A percentile compares a stretch with the other conserved stretches of the same genome.
phyloP scores from a whole-genome alignment of 1,284 basidiomycete species.

The Leccinum griseonigrum region DNA sequence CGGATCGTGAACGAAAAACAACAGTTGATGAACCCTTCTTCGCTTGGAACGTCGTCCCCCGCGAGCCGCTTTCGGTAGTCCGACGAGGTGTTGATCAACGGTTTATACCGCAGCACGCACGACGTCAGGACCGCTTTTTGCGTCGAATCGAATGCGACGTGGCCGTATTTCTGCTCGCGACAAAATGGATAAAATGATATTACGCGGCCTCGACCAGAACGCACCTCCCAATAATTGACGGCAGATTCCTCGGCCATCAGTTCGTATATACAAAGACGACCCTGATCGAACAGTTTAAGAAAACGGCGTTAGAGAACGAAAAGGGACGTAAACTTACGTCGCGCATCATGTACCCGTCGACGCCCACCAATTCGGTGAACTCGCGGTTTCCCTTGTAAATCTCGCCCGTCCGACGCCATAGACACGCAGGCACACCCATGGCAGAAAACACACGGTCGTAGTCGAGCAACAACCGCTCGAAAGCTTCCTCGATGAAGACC shows the following conservation, averaged over 20 bases:
- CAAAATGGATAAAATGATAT: not conserved
- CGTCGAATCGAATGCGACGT: conserved; percentile 87
- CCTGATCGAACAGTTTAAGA: conserved; percentile 40
- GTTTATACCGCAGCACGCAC: conserved; percentile 85
- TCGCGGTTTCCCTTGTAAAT: conserved; percentile 98
- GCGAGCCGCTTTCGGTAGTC: conserved; percentile 22
- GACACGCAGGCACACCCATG: conserved; percentile 95
- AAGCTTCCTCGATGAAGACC: conserved; percentile 98
- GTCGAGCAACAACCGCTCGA: conserved; percentile 92
- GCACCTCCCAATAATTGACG: conserved; percentile 97
- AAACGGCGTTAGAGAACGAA: conserved; percentile 6
- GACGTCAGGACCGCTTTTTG: conserved; percentile 93
- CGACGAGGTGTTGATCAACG: conserved; percentile 40
- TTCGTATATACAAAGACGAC: conserved; percentile 95
- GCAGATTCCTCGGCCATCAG: conserved; percentile 95
- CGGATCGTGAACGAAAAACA: conserved; percentile 96
- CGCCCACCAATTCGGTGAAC: conserved; percentile 85
- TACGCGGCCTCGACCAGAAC: not conserved
- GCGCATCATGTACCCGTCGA: conserved; percentile 78
- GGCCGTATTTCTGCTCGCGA: conserved; percentile 77
- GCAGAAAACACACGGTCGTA: conserved; percentile 95
- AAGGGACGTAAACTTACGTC: conserved; percentile 51
- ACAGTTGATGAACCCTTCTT: conserved; percentile 82
- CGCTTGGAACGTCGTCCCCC: conserved; percentile 33
- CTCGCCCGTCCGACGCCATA: conserved; percentile 96